A percentile compares a stretch with the other conserved stretches of the same genome.
Evolutionary conservation across 371 early-diverging fungal species (phyloP).

Genomic region (Sporodiniella umbellata): DNA sequence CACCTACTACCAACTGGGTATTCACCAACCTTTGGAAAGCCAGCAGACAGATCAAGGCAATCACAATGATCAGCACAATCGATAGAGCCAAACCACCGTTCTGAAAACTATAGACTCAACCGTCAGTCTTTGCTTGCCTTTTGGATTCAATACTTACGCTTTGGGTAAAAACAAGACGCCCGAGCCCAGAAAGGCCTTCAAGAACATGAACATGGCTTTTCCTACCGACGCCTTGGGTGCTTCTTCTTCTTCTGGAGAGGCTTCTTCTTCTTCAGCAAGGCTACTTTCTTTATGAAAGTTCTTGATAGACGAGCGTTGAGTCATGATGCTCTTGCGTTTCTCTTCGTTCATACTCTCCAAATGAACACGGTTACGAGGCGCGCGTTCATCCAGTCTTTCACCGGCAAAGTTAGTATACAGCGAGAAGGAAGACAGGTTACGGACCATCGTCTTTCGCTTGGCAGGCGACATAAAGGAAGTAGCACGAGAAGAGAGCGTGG

Average conservation of each 20-base stretch:
- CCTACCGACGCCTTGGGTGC: constrained; percentile 52
- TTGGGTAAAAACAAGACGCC: constrained; percentile 66
- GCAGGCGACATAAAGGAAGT: constrained; percentile 11
- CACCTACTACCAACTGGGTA: constrained; percentile 45
- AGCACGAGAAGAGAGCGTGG: constrained; percentile 8
- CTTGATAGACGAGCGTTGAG: no score
- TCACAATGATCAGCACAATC: constrained; percentile 19
- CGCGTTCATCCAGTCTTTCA: constrained; percentile 20
- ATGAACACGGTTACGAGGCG: not conserved
- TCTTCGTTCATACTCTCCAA: not conserved
- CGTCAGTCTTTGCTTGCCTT: not conserved
- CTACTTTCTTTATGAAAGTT: no score
- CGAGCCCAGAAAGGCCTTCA: constrained; percentile 77
- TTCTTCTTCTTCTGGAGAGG: constrained; percentile 4
- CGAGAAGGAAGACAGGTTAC: constrained; percentile 25
- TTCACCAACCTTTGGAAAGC: constrained; percentile 28
- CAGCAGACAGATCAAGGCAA: constrained; percentile 26
- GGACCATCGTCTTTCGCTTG: constrained; percentile 16
- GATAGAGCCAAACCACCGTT: constrained; percentile 29
- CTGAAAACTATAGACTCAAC: constrained; percentile 27
- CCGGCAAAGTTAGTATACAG: constrained; percentile 35
- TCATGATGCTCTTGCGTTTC: constrained; percentile 15
- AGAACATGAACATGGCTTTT: constrained; percentile 72
- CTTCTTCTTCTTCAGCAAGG: constrained; percentile 10
- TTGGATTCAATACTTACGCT: constrained; percentile 38